Evolutionary conservation across 2,329 filamentous ascomycete genomes (phyloP).

Genomic region (Alternaria sp.): DNA sequence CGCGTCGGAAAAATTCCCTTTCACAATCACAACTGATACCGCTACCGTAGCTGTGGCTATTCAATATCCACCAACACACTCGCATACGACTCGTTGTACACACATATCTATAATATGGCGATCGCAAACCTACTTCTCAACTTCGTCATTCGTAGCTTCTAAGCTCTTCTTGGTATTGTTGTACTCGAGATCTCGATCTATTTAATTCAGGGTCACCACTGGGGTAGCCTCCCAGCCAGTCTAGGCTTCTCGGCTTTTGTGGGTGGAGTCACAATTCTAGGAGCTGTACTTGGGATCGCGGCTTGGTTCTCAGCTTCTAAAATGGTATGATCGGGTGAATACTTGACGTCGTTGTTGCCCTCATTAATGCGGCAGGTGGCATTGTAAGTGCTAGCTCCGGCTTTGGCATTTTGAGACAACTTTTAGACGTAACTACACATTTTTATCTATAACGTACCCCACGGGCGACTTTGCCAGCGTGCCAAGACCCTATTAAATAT

Average conservation of each 20-base stretch:
- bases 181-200: conserved; percentile 11
- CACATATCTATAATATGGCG: not conserved
- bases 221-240: conserved; percentile 9
- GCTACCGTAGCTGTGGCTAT: not conserved
- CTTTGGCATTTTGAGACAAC: no score
- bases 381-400: conserved; percentile 2
- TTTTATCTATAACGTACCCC: no score
- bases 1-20: not conserved
- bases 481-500: no score
- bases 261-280: conserved; percentile 7
- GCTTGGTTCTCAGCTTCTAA: conserved; percentile 4
- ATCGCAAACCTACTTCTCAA: conserved; percentile 6
- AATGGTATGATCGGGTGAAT: conserved; percentile 3
- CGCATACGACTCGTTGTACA: not conserved
- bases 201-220: conserved; percentile 13
- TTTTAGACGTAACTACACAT: no score
- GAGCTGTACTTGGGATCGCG: conserved; percentile 7
- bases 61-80: not conserved
- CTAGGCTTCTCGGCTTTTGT: conserved; percentile 9
- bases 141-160: conserved; percentile 10
- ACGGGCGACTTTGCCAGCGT: no score
- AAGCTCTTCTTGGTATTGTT: conserved; percentile 14
- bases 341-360: conserved; percentile 4
- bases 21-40: not conserved
- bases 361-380: conserved; percentile 12